phyloP scores from a whole-genome alignment of 176 grass and related monocot species.

The Aegilops speltoides region DNA sequence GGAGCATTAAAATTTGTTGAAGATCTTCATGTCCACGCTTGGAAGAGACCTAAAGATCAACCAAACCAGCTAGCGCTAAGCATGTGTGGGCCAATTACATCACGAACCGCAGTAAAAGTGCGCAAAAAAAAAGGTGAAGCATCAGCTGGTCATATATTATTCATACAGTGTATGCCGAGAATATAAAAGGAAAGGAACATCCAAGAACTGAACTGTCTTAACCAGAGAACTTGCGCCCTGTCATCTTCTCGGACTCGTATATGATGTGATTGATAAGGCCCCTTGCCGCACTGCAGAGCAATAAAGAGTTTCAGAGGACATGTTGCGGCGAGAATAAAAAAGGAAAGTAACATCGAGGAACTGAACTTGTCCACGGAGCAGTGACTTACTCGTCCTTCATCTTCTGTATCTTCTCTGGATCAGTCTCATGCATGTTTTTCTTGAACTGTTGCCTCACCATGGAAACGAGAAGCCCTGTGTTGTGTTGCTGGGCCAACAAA shows the following conservation, averaged over 20 bases:
- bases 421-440: slow-evolving; percentile 88
- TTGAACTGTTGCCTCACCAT: slow-evolving; percentile 97
- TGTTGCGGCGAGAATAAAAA: not conserved
- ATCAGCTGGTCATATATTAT: slow-evolving; percentile 20
- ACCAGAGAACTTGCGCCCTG: slow-evolving; percentile 70
- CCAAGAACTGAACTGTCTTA: slow-evolving; percentile 20
- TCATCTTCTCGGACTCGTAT: slow-evolving; percentile 82
- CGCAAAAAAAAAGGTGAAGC: not conserved
- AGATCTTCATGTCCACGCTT: not conserved
- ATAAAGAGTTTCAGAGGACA: slow-evolving; percentile 30
- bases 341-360: not conserved
- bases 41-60: not conserved
- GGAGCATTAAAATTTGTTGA: not conserved
- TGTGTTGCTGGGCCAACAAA: slow-evolving; percentile 78
- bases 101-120: not conserved
- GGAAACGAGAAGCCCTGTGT: slow-evolving; percentile 66
- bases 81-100: not conserved
- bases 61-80: not conserved
- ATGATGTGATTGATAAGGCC: slow-evolving; percentile 97
- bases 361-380: not conserved
- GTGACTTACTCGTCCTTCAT: slow-evolving; percentile 87
- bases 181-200: too few relatives aligned
- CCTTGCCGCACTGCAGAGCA: slow-evolving; percentile 73
- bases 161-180: not conserved
- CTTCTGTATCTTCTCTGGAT: slow-evolving; percentile 91